Conservation (phyloP, 2,329 filamentous ascomycete genomes). For the Drechmeria coniospora region DNA sequence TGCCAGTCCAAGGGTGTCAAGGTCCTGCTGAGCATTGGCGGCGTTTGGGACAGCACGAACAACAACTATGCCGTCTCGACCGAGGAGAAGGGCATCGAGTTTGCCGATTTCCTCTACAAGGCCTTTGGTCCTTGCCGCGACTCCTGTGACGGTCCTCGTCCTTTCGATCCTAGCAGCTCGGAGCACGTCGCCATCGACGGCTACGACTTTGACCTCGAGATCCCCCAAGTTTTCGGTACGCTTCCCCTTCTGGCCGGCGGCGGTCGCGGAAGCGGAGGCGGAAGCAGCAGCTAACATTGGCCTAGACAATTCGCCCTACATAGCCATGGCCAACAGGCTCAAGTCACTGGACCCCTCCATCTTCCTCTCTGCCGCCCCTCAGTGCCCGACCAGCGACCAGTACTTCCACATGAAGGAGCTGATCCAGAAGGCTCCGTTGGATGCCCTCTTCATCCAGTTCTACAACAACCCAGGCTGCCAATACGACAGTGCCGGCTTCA, state of each 20-base stretch:
- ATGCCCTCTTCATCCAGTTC: constrained; percentile 31
- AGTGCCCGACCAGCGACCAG: constrained; percentile 19
- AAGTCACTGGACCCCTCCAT: constrained; percentile 15
- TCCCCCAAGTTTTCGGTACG: constrained; percentile 16
- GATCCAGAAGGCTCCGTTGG: constrained; percentile 24
- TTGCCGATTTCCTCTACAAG: constrained; percentile 22
- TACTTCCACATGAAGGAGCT: constrained; percentile 20
- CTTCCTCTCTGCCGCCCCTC: constrained; percentile 28
- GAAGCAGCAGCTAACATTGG: background rate
- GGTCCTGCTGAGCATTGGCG: constrained; percentile 26
- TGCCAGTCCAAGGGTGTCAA: constrained; percentile 27
- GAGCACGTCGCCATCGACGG: constrained; percentile 20
- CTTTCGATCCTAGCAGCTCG: constrained; percentile 18
- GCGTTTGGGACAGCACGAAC: constrained; percentile 10
- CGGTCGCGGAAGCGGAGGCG: background rate
- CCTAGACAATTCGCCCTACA: constrained; percentile 19
- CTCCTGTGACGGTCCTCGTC: constrained; percentile 18
- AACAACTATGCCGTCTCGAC: constrained; percentile 19
- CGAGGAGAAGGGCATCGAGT: constrained; percentile 15
- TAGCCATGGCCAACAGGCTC: constrained; percentile 21
- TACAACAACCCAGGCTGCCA: constrained; percentile 30
- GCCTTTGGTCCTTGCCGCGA: constrained; percentile 22
- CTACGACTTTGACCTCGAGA: constrained; percentile 28
- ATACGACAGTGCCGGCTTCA: constrained; percentile 21
- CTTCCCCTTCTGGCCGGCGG: no score